Conservation (phyloP, 257 asterid species). For the Linaria vulgaris region DNA sequence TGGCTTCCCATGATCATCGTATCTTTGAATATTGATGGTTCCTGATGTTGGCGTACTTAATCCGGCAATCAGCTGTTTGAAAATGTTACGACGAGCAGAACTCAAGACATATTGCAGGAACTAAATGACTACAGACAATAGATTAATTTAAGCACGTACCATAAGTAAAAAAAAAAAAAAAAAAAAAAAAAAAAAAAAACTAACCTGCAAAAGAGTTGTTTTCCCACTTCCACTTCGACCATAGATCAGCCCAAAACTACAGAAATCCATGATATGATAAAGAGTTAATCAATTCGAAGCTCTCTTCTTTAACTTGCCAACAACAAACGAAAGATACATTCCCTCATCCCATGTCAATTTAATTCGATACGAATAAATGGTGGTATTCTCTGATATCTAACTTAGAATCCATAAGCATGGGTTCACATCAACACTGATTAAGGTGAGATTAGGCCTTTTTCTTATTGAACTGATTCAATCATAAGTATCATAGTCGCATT, state of each 20-base stretch:
- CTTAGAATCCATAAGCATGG: slow-evolving; percentile 5
- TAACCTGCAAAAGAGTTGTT: slow-evolving; percentile 91
- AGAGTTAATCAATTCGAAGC: slow-evolving; percentile 15
- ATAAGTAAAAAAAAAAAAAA: slow-evolving; percentile 20
- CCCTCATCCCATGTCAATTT: slow-evolving; percentile 14
- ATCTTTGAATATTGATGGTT: slow-evolving; percentile 62
- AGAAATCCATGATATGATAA: slow-evolving; percentile 23
- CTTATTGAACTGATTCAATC: background rate
- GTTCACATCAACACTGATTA: background rate
- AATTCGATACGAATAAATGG: background rate
- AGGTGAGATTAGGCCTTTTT: slow-evolving; percentile 15
- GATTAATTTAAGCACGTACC: too few relatives aligned
- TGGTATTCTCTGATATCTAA: slow-evolving; percentile 10
- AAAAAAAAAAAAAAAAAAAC: too few relatives aligned
- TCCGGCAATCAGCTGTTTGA: slow-evolving; percentile 82
- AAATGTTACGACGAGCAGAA: slow-evolving; percentile 24
- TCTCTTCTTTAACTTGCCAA: slow-evolving; percentile 6
- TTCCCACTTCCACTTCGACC: slow-evolving; percentile 99
- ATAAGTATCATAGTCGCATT: background rate
- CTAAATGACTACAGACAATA: slow-evolving; percentile 3
- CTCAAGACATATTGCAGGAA: slow-evolving; percentile 13
- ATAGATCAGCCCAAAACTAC: slow-evolving; percentile 77
- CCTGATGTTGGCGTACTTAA: slow-evolving; percentile 88
- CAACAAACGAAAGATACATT: background rate
- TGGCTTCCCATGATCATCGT: slow-evolving; percentile 57